phyloP scores from a whole-genome alignment of 2,329 filamentous ascomycete species.

The Fusarium nematophilum region DNA sequence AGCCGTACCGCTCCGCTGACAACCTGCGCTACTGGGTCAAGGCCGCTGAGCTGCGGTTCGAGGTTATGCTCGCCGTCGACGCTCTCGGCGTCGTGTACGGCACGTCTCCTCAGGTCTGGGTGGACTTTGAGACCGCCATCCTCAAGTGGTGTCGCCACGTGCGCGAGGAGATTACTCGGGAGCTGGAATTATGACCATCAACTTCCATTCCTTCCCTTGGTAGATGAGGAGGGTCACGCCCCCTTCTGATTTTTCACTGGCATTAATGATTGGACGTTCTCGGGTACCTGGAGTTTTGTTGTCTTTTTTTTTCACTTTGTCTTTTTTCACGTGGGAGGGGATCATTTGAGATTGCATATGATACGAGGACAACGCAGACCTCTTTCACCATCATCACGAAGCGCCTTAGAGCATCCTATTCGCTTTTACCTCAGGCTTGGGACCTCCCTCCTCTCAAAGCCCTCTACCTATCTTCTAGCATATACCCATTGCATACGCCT shows the following conservation, averaged over 20 bases:
- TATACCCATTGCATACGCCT: conserved; percentile 52
- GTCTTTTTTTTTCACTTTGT: conserved; percentile 17
- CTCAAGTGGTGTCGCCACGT: conserved; percentile 86
- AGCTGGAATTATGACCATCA: conserved; percentile 60
- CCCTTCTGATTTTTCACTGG: conserved; percentile 8
- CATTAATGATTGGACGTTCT: conserved; percentile 43
- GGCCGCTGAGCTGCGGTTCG: conserved; percentile 93
- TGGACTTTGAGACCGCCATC: conserved; percentile 84
- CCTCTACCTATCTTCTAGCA: conserved; percentile 47
- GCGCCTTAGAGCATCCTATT: conserved; percentile 33
- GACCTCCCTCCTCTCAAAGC: conserved; percentile 22
- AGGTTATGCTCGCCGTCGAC: conserved; percentile 84
- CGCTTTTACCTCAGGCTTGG: conserved; percentile 25
- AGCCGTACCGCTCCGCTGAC: conserved; percentile 93
- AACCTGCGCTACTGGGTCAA: conserved; percentile 97
- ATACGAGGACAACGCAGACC: conserved; percentile 27
- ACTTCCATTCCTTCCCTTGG: conserved; percentile 3
- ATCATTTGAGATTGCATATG: conserved; percentile 41
- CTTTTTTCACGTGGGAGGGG: conserved; percentile 21
- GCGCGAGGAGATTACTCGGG: conserved; percentile 82
- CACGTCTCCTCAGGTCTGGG: conserved; percentile 76
- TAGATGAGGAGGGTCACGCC: conserved; percentile 13
- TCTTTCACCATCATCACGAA: conserved; percentile 19
- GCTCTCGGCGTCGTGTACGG: conserved; percentile 88
- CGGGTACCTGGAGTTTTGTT: conserved; percentile 41